Evolutionary conservation across 345 rosid species (phyloP).

Genomic region (Pugionium cornutum): DNA sequence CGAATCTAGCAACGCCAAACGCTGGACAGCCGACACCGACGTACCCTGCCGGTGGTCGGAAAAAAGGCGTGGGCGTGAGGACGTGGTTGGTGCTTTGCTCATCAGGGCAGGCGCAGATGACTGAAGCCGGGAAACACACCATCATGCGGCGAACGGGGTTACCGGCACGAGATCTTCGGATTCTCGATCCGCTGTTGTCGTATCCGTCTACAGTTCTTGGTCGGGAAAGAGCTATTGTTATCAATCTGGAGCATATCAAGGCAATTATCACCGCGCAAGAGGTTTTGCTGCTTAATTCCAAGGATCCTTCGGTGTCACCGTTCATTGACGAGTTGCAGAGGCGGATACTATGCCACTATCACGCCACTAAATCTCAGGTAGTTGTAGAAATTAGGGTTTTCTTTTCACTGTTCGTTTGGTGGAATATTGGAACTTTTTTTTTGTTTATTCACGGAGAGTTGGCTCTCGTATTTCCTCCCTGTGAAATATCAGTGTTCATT

Average conservation of each 20-base stretch:
- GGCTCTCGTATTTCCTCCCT: neutral
- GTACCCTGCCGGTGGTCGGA: conserved; percentile 41
- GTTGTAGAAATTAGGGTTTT: conserved; percentile 7
- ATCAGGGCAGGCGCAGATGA: conserved; percentile 54
- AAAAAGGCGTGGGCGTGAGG: conserved; percentile 67
- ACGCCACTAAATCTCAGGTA: conserved; percentile 73
- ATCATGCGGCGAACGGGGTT: conserved; percentile 96
- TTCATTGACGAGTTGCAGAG: conserved; percentile 72
- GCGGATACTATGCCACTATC: conserved; percentile 60
- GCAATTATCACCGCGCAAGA: conserved; percentile 91
- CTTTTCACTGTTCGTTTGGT: neutral
- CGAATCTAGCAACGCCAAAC: conserved; percentile 42
- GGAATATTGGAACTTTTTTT: neutral
- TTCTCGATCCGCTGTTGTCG: conserved; percentile 85
- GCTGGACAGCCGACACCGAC: conserved; percentile 31
- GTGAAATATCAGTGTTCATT: neutral
- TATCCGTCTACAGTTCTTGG: conserved; percentile 89
- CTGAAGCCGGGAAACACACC: conserved; percentile 76
- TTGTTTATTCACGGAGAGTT: neutral
- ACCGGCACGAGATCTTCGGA: conserved; percentile 87
- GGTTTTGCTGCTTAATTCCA: conserved; percentile 75
- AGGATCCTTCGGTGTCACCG: conserved; percentile 76
- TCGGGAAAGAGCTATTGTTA: conserved; percentile 83
- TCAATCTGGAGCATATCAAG: conserved; percentile 90
- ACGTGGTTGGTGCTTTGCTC: conserved; percentile 67